Percentiles rank a stretch among this genome's conserved stretches.
Conservation (phyloP, 805 yeast genomes). For the Teunomyces atbi region DNA sequence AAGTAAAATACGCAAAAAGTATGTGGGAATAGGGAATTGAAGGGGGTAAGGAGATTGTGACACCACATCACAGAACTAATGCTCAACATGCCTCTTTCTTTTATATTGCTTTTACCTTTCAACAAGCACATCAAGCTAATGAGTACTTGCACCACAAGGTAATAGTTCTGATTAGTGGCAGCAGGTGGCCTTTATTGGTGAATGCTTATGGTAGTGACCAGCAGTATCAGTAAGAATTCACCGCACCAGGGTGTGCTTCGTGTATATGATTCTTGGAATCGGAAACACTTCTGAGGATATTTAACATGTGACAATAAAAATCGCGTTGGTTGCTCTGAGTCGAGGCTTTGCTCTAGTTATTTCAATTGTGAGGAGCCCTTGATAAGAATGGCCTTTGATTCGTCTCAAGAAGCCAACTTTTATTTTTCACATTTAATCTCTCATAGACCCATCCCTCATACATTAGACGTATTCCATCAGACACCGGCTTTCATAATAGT, state of each 20-base stretch:
- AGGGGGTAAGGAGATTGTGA: neutral
- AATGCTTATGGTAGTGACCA: slow-evolving; percentile 1
- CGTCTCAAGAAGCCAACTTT: neutral
- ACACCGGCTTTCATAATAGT: neutral
- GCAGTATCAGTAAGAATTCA: neutral
- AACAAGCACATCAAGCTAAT: slow-evolving; percentile 2
- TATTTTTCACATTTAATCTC: neutral
- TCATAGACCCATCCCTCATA: neutral
- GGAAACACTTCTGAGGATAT: slow-evolving; percentile 4
- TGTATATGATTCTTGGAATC: neutral
- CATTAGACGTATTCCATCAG: neutral
- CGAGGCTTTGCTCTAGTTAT: too few relatives aligned
- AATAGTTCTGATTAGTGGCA: neutral
- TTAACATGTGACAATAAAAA: neutral
- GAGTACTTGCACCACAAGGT: slow-evolving; percentile 2
- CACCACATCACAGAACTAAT: neutral
- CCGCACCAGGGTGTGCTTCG: neutral
- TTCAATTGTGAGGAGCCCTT: too few relatives aligned
- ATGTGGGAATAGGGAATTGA: neutral
- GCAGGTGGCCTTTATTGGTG: neutral
- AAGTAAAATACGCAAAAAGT: slow-evolving; percentile 4
- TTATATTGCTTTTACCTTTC: neutral
- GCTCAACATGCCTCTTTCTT: slow-evolving; percentile 3
- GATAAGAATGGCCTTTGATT: too few relatives aligned
- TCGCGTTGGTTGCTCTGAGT: neutral